phyloP scores from a whole-genome alignment of 352 stramenopile genomes.

The Thalassiosira mediterranea region DNA sequence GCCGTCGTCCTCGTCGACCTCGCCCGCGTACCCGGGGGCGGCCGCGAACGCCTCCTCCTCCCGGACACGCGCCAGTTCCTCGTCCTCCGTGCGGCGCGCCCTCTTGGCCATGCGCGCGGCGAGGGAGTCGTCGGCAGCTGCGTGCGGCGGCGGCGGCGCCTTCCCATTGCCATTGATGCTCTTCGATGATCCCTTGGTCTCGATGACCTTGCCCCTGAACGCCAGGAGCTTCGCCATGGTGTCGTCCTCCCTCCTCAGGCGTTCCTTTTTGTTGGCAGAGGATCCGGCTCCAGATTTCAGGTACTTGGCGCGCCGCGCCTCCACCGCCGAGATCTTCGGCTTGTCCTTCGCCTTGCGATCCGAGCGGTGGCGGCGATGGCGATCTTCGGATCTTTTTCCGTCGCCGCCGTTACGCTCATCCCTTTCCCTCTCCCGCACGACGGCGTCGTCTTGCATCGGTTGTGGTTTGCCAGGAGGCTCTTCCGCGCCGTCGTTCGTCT shows the following conservation, averaged over 20 bases:
- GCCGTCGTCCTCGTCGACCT: slow-evolving; percentile 56
- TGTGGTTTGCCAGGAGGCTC: not conserved
- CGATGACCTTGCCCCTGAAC: slow-evolving; percentile 70
- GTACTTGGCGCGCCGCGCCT: slow-evolving; percentile 71
- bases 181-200: slow-evolving; percentile 38
- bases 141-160: too few relatives aligned
- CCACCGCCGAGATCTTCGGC: slow-evolving; percentile 54
- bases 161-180: not conserved
- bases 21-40: slow-evolving; percentile 65
- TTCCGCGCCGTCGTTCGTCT: not conserved
- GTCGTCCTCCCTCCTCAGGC: slow-evolving; percentile 61
- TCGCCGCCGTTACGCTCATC: slow-evolving; percentile 5
- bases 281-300: slow-evolving; percentile 35
- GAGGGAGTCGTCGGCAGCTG: slow-evolving; percentile 54
- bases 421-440: slow-evolving; percentile 4
- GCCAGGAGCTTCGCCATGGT: slow-evolving; percentile 67
- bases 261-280: slow-evolving; percentile 42
- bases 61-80: slow-evolving; percentile 20
- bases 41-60: slow-evolving; percentile 28
- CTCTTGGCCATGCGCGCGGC: slow-evolving; percentile 56
- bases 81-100: slow-evolving; percentile 31
- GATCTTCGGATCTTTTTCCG: slow-evolving; percentile 11
- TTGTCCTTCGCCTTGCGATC: slow-evolving; percentile 17
- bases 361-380: slow-evolving; percentile 6
- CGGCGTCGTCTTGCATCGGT: slow-evolving; percentile 8